phyloP scores from a whole-genome alignment of 129 eudicot species.

The Flaveria trinervia region DNA sequence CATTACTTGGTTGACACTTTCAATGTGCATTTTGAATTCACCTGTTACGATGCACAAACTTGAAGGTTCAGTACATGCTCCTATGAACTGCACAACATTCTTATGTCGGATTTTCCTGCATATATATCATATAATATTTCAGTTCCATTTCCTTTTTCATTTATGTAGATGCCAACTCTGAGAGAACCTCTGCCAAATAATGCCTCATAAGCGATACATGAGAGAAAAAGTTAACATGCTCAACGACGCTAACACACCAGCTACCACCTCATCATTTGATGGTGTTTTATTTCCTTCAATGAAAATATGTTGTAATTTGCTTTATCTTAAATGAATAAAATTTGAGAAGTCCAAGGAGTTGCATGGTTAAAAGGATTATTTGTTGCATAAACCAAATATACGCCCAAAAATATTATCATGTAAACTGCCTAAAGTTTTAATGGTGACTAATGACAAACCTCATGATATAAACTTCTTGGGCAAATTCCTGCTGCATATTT shows the following conservation, averaged over 20 bases:
- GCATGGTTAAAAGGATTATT: neutral
- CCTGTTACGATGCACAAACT: slow-evolving; percentile 98
- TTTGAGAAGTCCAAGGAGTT: no score
- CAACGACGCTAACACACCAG: neutral
- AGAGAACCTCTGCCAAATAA: neutral
- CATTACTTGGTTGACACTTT: neutral
- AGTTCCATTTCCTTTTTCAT: neutral
- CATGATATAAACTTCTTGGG: slow-evolving; percentile 97
- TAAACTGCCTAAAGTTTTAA: neutral
- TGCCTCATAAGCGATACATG: neutral
- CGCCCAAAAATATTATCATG: no score
- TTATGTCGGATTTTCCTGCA: slow-evolving; percentile 94
- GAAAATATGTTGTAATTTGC: neutral
- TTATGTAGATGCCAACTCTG: neutral
- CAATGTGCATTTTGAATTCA: slow-evolving; percentile 20
- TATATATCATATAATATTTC: neutral
- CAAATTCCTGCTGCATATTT: slow-evolving; percentile 86
- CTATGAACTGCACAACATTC: slow-evolving; percentile 97
- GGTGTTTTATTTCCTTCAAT: neutral
- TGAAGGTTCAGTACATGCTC: slow-evolving; percentile 95
- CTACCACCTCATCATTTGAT: neutral
- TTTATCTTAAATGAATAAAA: neutral
- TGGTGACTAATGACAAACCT: slow-evolving; percentile 57
- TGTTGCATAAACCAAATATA: neutral
- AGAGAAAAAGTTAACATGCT: neutral